A percentile compares a stretch with the other conserved stretches of the same genome.
phyloP scores from a whole-genome alignment of 177 flowering plant species.

The Vitis hybrid region DNA sequence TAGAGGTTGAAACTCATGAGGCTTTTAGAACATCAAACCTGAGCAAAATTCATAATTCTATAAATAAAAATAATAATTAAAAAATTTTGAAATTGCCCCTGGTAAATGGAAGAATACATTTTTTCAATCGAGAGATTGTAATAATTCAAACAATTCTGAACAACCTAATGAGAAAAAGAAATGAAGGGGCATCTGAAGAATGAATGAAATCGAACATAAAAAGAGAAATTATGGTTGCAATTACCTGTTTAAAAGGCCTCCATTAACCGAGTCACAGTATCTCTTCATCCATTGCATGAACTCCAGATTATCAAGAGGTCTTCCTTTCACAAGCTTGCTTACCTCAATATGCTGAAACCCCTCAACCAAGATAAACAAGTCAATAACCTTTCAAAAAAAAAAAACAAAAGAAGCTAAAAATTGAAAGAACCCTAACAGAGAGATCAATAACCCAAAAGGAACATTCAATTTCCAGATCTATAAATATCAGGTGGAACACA shows the following conservation, averaged over 20 bases:
- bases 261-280: conserved; percentile 83
- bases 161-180: no score
- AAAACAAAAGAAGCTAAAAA: not conserved
- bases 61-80: no score
- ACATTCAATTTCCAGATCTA: not conserved
- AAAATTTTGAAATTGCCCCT: no score
- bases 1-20: no score
- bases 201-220: no score
- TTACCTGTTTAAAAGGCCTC: conserved; percentile 53
- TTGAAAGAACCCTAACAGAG: not conserved
- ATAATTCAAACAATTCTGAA: no score
- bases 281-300: conserved; percentile 99
- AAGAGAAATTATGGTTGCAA: not conserved
- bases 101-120: no score
- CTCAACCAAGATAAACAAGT: not conserved
- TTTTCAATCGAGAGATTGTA: no score
- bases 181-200: no score
- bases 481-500: no score
- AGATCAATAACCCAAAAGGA: not conserved
- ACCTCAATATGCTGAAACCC: conserved; percentile 80
- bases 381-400: not conserved
- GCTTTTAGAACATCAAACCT: no score
- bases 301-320: conserved; percentile 95
- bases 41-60: no score
- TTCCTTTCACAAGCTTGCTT: conserved; percentile 82